Conservation (phyloP, 768 basidiomycete genomes). For the Suillus cothurnatus region DNA sequence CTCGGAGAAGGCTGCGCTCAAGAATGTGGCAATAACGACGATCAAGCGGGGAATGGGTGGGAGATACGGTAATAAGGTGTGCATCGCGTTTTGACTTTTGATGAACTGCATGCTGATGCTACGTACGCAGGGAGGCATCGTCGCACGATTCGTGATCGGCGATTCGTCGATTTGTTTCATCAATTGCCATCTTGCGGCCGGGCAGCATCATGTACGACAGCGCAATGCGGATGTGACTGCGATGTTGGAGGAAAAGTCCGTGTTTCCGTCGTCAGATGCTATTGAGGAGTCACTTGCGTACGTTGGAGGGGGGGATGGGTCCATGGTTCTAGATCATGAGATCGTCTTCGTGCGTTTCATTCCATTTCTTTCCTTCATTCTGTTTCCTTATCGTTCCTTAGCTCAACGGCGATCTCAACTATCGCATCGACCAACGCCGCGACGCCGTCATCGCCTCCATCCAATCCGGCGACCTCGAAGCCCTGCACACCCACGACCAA, state of each 20-base stretch:
- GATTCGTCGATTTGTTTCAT: constrained; percentile 94
- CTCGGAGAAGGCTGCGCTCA: constrained; percentile 57
- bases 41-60: constrained; percentile 94
- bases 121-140: constrained; percentile 74
- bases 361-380: neutral
- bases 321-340: constrained; percentile 94
- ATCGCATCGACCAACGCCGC: constrained; percentile 91
- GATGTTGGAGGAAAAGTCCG: constrained; percentile 79
- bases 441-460: constrained; percentile 78
- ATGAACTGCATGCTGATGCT: neutral
- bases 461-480: constrained; percentile 61
- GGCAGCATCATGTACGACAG: constrained; percentile 78
- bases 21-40: constrained; percentile 73
- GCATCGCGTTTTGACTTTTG: constrained; percentile 17
- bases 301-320: constrained; percentile 89
- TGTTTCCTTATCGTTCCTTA: constrained; percentile 29
- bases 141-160: constrained; percentile 87
- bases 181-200: constrained; percentile 97
- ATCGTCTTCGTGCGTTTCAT: constrained; percentile 68
- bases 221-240: constrained; percentile 88
- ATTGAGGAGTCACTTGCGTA: constrained; percentile 65
- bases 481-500: constrained; percentile 80
- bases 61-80: constrained; percentile 92
- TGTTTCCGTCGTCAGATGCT: constrained; percentile 54
- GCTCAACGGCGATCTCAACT: constrained; percentile 96